phyloP scores from a whole-genome alignment of 2,329 filamentous ascomycete species.

The Metarhizium guizhouense region DNA sequence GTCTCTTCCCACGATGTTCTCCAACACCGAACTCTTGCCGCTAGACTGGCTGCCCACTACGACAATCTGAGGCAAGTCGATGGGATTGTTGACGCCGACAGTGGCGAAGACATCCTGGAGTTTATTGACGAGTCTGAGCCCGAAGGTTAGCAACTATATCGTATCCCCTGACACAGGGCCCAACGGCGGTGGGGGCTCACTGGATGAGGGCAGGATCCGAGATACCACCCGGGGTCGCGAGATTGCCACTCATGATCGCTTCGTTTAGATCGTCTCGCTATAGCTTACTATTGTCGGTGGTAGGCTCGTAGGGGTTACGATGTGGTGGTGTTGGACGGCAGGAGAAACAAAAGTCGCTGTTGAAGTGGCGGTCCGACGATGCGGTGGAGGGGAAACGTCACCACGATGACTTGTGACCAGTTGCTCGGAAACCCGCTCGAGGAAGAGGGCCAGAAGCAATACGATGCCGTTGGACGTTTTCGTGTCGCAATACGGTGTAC shows the following conservation, averaged over 20 bases:
- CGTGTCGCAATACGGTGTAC: background rate
- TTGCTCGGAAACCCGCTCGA: background rate
- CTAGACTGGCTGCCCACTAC: constrained; percentile 98
- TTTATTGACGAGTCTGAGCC: constrained; percentile 79
- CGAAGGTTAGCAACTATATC: constrained; percentile 4
- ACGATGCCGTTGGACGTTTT: background rate
- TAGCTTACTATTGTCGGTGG: background rate
- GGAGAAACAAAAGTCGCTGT: background rate
- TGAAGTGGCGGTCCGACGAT: background rate
- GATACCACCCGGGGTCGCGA: constrained; percentile 47
- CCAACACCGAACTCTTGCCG: constrained; percentile 97
- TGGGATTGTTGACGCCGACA: constrained; percentile 97
- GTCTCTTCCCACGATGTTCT: constrained; percentile 97
- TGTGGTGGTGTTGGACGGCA: background rate
- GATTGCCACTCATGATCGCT: constrained; percentile 24
- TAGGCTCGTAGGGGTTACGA: background rate
- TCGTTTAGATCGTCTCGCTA: constrained; percentile 5
- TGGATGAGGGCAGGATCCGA: constrained; percentile 59
- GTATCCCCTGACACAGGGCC: background rate
- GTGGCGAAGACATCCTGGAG: constrained; percentile 98
- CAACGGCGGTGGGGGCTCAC: constrained; percentile 26
- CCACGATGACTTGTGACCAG: background rate
- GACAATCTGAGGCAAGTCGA: constrained; percentile 95
- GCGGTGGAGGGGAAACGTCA: constrained; percentile 5
- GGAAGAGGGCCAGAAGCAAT: background rate